Percentiles rank a stretch among this genome's conserved stretches.
Conservation (phyloP, 805 yeast genomes). For the Nakazawaea anatomiae region DNA sequence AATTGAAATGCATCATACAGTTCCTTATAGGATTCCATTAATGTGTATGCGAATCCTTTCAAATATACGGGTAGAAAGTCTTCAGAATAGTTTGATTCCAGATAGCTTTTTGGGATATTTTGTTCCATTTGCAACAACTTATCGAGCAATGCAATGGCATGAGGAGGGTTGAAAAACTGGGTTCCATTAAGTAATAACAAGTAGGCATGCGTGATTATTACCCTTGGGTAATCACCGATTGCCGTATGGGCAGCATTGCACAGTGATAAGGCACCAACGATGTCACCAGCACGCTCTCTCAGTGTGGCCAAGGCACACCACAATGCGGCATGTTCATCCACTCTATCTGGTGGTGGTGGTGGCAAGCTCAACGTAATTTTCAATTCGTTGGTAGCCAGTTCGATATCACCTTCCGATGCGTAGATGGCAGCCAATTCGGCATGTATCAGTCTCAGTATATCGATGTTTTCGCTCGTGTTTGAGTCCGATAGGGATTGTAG, state of each 20-base stretch:
- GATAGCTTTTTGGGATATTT: slow-evolving; percentile 8
- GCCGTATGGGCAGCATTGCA: slow-evolving; percentile 42
- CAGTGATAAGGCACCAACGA: slow-evolving; percentile 41
- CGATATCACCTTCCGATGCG: slow-evolving; percentile 43
- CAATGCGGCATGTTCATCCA: slow-evolving; percentile 40
- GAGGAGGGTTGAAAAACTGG: slow-evolving; percentile 24
- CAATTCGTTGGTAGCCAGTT: slow-evolving; percentile 43
- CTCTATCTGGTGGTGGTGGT: slow-evolving; percentile 37
- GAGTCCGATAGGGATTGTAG: slow-evolving; percentile 33
- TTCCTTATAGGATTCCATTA: slow-evolving; percentile 37
- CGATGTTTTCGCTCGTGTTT: slow-evolving; percentile 31
- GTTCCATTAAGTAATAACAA: slow-evolving; percentile 32
- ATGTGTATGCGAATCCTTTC: slow-evolving; percentile 45
- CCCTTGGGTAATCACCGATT: slow-evolving; percentile 38
- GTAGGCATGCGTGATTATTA: slow-evolving; percentile 44
- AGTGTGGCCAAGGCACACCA: slow-evolving; percentile 52
- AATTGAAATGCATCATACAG: slow-evolving; percentile 53
- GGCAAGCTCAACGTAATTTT: slow-evolving; percentile 45
- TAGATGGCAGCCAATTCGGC: slow-evolving; percentile 53
- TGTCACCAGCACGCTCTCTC: slow-evolving; percentile 44
- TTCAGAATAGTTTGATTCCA: slow-evolving; percentile 23
- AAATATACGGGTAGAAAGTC: slow-evolving; percentile 57
- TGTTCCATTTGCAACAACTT: slow-evolving; percentile 24
- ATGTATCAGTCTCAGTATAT: slow-evolving; percentile 45
- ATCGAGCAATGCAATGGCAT: slow-evolving; percentile 31